A percentile compares a stretch with the other conserved stretches of the same genome.
Evolutionary conservation across 495 filamentous ascomycete genomes (phyloP).

Genomic region (Daldinia grandis): DNA sequence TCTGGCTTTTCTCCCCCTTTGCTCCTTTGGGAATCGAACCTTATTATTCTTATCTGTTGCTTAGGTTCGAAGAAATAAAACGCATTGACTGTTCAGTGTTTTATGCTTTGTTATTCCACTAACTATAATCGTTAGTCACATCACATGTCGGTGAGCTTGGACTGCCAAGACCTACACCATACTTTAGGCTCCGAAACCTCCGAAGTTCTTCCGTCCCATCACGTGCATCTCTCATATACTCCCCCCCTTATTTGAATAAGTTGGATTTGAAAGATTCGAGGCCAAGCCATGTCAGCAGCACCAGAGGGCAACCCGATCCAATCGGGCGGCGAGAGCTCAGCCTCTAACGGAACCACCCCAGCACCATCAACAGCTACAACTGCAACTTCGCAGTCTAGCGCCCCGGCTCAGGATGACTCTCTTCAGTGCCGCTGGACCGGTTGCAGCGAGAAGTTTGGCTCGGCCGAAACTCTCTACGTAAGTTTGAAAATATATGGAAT

Average conservation of each 20-base stretch:
- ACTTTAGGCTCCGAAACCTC: neutral
- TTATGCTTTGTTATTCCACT: neutral
- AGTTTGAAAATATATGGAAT: too few relatives aligned
- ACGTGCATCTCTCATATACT: neutral
- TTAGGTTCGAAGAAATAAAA: neutral
- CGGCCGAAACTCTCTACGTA: slow-evolving; percentile 90
- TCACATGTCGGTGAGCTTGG: slow-evolving; percentile 26
- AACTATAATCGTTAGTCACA: neutral
- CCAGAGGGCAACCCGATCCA: slow-evolving; percentile 40
- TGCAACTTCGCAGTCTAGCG: slow-evolving; percentile 50
- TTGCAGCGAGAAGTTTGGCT: slow-evolving; percentile 81
- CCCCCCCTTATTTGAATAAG: neutral
- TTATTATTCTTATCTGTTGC: slow-evolving; percentile 15
- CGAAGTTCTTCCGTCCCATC: too few relatives aligned
- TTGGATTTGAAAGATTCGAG: slow-evolving; percentile 1
- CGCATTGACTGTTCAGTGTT: neutral
- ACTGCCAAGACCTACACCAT: slow-evolving; percentile 4
- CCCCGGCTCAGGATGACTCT: slow-evolving; percentile 61
- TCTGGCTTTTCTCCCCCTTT: slow-evolving; percentile 32
- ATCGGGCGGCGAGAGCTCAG: slow-evolving; percentile 45
- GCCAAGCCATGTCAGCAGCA: slow-evolving; percentile 43
- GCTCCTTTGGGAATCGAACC: slow-evolving; percentile 33
- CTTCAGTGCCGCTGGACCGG: slow-evolving; percentile 86
- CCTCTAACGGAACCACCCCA: slow-evolving; percentile 56
- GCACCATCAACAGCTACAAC: slow-evolving; percentile 53